Evolutionary conservation across 192 early-diverging fungal genomes (phyloP).

Genomic region (Coemansia sp.): DNA sequence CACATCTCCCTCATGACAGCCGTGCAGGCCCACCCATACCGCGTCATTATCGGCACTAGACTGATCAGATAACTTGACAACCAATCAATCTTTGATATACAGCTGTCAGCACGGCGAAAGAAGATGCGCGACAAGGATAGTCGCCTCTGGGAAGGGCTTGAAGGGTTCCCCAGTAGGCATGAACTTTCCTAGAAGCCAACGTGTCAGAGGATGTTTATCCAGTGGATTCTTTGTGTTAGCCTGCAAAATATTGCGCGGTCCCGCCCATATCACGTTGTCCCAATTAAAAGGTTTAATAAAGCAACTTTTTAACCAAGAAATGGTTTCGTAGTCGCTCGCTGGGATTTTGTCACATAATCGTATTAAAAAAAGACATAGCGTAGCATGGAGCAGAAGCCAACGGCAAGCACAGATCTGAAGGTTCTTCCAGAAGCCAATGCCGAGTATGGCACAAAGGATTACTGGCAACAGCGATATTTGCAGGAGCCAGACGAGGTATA

Average conservation of each 20-base stretch:
- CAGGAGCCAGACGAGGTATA: slow-evolving; percentile 59
- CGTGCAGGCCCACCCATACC: no score
- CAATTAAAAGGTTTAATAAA: not conserved
- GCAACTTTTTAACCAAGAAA: no score
- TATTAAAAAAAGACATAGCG: not conserved
- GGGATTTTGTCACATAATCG: no score
- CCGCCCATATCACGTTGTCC: not conserved
- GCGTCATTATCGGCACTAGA: not conserved
- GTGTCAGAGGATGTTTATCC: no score
- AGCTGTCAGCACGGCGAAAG: no score
- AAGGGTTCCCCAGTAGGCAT: no score
- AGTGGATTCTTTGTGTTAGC: no score
- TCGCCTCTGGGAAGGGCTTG: no score
- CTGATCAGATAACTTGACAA: not conserved
- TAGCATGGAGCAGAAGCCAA: slow-evolving; percentile 5
- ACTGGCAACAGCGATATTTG: slow-evolving; percentile 73
- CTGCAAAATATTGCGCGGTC: not conserved
- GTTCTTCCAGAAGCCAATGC: slow-evolving; percentile 64
- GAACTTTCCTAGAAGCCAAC: no score
- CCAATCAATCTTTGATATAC: not conserved
- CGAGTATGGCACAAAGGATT: slow-evolving; percentile 71
- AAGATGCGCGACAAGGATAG: no score
- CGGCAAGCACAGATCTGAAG: slow-evolving; percentile 36
- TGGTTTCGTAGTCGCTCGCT: no score
- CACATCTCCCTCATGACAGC: not conserved